These are phyloP conservation scores for Arabis alpina DNA, from an alignment of 345 rosid species.

Conservation along the genomic window DNA sequence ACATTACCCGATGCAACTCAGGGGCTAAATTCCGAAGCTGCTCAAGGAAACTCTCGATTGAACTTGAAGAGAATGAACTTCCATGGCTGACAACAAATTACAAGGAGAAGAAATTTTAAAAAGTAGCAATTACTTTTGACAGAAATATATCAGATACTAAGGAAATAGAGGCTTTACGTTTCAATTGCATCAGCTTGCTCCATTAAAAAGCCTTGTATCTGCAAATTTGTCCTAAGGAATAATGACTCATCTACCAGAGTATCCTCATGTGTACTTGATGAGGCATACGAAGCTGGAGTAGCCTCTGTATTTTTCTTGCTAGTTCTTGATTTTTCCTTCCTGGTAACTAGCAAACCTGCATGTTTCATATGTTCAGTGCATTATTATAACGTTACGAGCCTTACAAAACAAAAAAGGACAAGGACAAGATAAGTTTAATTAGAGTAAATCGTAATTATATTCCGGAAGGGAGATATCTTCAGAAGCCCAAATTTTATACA, in stretches of 20 bases:
- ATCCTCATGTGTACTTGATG: slow-evolving; percentile 46
- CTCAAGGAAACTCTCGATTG: slow-evolving; percentile 65
- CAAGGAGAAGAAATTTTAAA: slow-evolving; percentile 17
- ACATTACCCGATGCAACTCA: slow-evolving; percentile 84
- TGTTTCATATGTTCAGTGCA: slow-evolving; percentile 35
- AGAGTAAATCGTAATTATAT: no score
- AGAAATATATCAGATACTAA: neutral
- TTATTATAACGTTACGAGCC: slow-evolving; percentile 15
- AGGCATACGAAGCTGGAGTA: slow-evolving; percentile 45
- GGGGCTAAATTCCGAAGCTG: slow-evolving; percentile 89
- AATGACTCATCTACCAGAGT: slow-evolving; percentile 49
- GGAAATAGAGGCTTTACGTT: slow-evolving; percentile 52
- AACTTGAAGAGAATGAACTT: slow-evolving; percentile 66
- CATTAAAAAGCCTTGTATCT: slow-evolving; percentile 85
- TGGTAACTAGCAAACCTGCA: slow-evolving; percentile 65
- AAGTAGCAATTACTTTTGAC: slow-evolving; percentile 8
- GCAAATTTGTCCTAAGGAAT: slow-evolving; percentile 78
- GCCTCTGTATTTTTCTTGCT: slow-evolving; percentile 51
- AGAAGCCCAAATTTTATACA: slow-evolving; percentile 11
- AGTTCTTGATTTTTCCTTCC: slow-evolving; percentile 52
- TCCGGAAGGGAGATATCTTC: slow-evolving; percentile 9
- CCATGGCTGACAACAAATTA: slow-evolving; percentile 64
- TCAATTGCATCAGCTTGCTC: slow-evolving; percentile 90
- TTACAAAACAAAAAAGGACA: slow-evolving; percentile 14
- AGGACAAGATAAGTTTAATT: neutral